phyloP scores from a whole-genome alignment of 2,329 filamentous ascomycete species.

The Chaetomium sp. region DNA sequence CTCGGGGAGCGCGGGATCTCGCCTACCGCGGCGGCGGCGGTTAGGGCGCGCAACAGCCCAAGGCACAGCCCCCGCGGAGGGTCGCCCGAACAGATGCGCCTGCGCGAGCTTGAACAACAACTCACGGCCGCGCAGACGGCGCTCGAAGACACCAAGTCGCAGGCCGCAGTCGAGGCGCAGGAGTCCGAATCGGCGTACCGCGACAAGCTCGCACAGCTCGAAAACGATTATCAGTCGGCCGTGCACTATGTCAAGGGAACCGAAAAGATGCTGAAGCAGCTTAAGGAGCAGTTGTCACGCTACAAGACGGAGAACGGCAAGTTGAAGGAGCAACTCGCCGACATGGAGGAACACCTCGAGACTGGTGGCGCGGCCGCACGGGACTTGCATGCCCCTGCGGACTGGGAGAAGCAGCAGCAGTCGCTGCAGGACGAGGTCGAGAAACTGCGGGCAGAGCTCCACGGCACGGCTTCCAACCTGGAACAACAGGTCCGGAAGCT shows the following conservation, averaged over 20 bases:
- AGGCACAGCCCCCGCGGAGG: constrained; percentile 67
- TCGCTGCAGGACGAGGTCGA: constrained; percentile 63
- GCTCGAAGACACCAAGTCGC: constrained; percentile 77
- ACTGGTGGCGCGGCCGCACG: constrained; percentile 29
- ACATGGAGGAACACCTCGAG: constrained; percentile 50
- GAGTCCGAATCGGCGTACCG: constrained; percentile 86
- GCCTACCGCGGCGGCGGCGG: constrained; percentile 60
- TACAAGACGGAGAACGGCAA: constrained; percentile 83
- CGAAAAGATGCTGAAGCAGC: constrained; percentile 97
- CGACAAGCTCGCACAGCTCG: constrained; percentile 86
- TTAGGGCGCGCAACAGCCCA: constrained; percentile 56
- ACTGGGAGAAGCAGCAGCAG: constrained; percentile 71
- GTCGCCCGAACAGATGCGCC: constrained; percentile 72
- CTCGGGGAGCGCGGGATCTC: constrained; percentile 84
- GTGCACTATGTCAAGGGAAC: constrained; percentile 98
- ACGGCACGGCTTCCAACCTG: constrained; percentile 57
- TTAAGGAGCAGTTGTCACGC: constrained; percentile 92
- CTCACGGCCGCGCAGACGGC: constrained; percentile 68
- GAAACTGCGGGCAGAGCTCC: constrained; percentile 61
- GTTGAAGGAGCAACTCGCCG: constrained; percentile 74
- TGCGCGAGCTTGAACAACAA: constrained; percentile 83
- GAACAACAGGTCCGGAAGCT: constrained; percentile 72
- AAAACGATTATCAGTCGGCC: constrained; percentile 95
- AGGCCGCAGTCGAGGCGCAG: constrained; percentile 71
- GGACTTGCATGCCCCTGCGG: constrained; percentile 39